Conservation (phyloP, 352 stramenopile genomes). For the Phytopythium sindhum region DNA sequence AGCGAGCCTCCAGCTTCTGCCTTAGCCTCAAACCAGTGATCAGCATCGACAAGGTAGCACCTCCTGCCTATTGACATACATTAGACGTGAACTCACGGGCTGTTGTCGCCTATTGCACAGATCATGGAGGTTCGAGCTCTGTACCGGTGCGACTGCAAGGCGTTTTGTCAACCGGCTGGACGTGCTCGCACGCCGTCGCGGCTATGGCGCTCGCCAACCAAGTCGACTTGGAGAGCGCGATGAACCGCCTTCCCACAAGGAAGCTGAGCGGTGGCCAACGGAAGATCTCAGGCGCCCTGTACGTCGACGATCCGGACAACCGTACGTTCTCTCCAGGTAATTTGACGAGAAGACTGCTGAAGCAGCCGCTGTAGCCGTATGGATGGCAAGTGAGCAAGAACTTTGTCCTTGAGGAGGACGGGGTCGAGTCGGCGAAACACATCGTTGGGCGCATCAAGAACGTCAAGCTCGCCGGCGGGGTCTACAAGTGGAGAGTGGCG, state of each 20-base stretch:
- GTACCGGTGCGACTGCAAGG: constrained; percentile 17
- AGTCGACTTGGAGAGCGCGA: neutral
- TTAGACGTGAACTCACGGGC: neutral
- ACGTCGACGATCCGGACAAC: neutral
- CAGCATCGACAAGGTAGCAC: neutral
- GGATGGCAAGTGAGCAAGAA: neutral
- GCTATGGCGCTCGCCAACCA: constrained; percentile 8
- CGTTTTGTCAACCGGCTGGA: constrained; percentile 9
- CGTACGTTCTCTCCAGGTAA: neutral
- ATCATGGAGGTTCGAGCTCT: constrained; percentile 11
- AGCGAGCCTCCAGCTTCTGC: neutral
- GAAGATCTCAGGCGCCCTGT: neutral
- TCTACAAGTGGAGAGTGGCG: neutral
- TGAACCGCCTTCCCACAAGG: neutral
- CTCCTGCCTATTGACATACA: neutral
- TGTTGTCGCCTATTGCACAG: neutral
- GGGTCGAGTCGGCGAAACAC: neutral
- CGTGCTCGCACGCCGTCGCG: constrained; percentile 10
- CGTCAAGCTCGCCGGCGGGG: neutral
- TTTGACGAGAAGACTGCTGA: neutral
- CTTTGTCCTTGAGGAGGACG: neutral
- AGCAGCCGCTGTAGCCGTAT: neutral
- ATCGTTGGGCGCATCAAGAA: neutral
- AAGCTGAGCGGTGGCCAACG: neutral
- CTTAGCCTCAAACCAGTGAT: neutral